phyloP scores from a whole-genome alignment of 495 filamentous ascomycete genomes.

The Trichoderma parareesei region DNA sequence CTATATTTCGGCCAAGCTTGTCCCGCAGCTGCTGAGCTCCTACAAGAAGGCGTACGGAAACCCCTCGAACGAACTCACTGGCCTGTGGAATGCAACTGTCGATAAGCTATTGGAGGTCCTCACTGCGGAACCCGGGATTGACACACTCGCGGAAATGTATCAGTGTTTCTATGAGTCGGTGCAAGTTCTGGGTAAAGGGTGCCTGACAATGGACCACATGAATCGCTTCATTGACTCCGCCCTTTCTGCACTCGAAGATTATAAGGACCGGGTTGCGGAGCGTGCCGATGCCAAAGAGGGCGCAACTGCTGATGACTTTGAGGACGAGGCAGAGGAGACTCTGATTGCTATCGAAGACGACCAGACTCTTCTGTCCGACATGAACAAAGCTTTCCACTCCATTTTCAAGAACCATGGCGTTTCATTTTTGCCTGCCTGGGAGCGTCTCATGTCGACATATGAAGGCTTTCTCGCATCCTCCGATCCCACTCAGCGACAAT shows the following conservation, averaged over 20 bases:
- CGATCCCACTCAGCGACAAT: constrained; percentile 91
- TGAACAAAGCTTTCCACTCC: constrained; percentile 99
- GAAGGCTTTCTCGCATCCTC: constrained; percentile 71
- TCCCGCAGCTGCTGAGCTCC: constrained; percentile 88
- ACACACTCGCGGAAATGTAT: constrained; percentile 97
- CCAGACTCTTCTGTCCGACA: constrained; percentile 91
- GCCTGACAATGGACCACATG: constrained; percentile 71
- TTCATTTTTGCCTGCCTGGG: constrained; percentile 79
- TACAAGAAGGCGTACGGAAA: constrained; percentile 84
- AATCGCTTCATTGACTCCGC: constrained; percentile 76
- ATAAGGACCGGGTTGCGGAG: constrained; percentile 71
- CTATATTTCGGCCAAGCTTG: constrained; percentile 87
- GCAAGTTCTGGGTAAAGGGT: constrained; percentile 81
- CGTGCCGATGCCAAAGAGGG: constrained; percentile 71
- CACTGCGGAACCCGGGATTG: constrained; percentile 88
- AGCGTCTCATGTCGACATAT: constrained; percentile 75
- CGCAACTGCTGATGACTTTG: constrained; percentile 65
- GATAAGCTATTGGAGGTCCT: constrained; percentile 90
- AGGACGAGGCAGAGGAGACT: constrained; percentile 73
- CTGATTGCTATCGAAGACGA: constrained; percentile 94
- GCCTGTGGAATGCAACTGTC: constrained; percentile 79
- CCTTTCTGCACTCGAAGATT: constrained; percentile 79
- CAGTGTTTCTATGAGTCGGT: constrained; percentile 99
- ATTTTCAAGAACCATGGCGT: constrained; percentile 94
- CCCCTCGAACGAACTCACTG: constrained; percentile 60